Conservation (phyloP, 306 rosid genomes). For the Oemleria cerasiformis region DNA sequence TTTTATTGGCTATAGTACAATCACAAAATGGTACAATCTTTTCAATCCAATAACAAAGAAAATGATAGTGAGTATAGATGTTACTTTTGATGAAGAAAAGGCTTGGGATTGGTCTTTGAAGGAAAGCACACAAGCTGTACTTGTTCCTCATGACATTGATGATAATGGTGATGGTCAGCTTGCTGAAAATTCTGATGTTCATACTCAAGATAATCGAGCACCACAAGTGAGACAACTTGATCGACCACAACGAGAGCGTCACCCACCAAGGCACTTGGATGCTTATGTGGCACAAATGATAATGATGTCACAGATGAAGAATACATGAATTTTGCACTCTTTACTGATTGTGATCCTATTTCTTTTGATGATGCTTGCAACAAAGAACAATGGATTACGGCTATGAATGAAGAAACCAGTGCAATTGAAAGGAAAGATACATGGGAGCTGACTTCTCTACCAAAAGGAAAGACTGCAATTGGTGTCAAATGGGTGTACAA, state of each 20-base stretch:
- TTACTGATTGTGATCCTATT: background rate
- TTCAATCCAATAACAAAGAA: too few relatives aligned
- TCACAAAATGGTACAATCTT: background rate
- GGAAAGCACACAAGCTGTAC: background rate
- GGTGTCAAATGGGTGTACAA: too few relatives aligned
- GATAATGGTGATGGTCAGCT: background rate
- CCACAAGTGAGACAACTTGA: too few relatives aligned
- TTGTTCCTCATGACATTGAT: too few relatives aligned
- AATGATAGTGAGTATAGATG: background rate
- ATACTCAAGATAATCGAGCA: too few relatives aligned
- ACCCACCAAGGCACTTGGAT: background rate
- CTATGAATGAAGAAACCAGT: background rate
- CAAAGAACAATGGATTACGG: background rate
- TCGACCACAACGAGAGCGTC: background rate
- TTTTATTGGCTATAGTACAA: background rate
- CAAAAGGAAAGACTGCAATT: too few relatives aligned
- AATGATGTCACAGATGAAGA: background rate
- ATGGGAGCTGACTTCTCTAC: background rate
- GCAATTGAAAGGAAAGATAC: background rate
- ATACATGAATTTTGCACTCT: background rate
- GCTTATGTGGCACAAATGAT: too few relatives aligned
- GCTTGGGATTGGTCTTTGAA: background rate
- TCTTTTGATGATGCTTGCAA: background rate
- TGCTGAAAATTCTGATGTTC: too few relatives aligned
- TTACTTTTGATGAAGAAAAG: background rate